phyloP scores from a whole-genome alignment of 2,329 filamentous ascomycete genomes.

The Parastagonospora nodorum region DNA sequence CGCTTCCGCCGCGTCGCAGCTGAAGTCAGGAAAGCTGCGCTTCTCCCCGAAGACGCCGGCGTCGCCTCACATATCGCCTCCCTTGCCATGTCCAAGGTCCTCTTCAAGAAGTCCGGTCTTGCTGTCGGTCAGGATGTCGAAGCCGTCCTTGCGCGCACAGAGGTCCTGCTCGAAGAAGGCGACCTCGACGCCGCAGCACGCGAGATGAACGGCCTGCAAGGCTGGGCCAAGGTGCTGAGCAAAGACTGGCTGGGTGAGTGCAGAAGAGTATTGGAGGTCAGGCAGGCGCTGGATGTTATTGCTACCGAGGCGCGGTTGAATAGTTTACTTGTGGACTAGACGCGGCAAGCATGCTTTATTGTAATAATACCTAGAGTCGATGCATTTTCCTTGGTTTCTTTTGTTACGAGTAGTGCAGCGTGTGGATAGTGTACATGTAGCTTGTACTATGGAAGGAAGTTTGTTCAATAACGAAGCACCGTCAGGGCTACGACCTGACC shows the following conservation, averaged over 20 bases:
- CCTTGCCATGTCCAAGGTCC: slow-evolving; percentile 85
- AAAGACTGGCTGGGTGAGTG: slow-evolving; percentile 93
- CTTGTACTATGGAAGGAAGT: slow-evolving; percentile 9
- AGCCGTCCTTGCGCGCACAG: slow-evolving; percentile 86
- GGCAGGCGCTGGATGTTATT: slow-evolving; percentile 95
- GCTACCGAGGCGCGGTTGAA: slow-evolving; percentile 87
- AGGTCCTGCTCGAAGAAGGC: slow-evolving; percentile 89
- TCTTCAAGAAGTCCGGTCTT: slow-evolving; percentile 86
- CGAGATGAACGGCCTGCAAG: slow-evolving; percentile 90
- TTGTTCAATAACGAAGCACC: not conserved
- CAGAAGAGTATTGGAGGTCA: slow-evolving; percentile 89
- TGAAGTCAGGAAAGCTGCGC: slow-evolving; percentile 91
- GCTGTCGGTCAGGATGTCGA: slow-evolving; percentile 89
- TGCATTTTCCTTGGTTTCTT: slow-evolving; percentile 6
- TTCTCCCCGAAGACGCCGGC: slow-evolving; percentile 91
- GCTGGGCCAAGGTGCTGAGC: slow-evolving; percentile 95
- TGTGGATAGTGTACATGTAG: slow-evolving; percentile 12
- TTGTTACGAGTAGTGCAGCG: slow-evolving; percentile 5
- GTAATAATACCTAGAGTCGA: slow-evolving; percentile 4
- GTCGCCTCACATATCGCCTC: slow-evolving; percentile 93
- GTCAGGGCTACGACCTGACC: too few relatives aligned
- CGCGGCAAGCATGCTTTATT: not conserved
- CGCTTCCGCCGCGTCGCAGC: slow-evolving; percentile 90
- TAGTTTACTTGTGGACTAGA: slow-evolving; percentile 78
- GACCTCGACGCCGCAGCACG: slow-evolving; percentile 88